Evolutionary conservation across 2,329 filamentous ascomycete genomes (phyloP), one percentile per base, ranked within the genome.

Genomic region (Fusarium sp.): DNA sequence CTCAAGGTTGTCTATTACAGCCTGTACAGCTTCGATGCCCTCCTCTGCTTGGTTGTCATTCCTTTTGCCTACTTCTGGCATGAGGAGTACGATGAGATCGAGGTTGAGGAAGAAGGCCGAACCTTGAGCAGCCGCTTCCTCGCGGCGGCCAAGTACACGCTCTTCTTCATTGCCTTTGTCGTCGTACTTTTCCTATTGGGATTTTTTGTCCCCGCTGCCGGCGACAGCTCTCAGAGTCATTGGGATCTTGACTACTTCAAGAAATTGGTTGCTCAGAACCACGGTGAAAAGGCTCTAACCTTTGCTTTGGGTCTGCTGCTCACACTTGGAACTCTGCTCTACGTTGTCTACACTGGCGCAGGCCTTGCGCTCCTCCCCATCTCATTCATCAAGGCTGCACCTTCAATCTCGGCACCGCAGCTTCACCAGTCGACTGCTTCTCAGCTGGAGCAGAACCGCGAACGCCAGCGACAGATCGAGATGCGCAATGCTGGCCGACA

Each of bases 11-110:
- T 97, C 54, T 99, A 99, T 79, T 98, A 98, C 77, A 84, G 88
- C 1, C 84, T 99, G 1, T 99, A 98, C 80, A 95, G 91, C 69
- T 81, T 97, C 67, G 95, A 99, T 76, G 91, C 93, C 1, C 75
- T 97, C 6, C 85, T 99, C 10, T 99, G 95, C 73, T 82, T 99
- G 41, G 76, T 98, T 15, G 85, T 97, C 40, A 90, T 98, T 19
- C 95, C 95, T 0, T 99, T 99, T 74, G 90, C 93, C 43, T 99
- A 99, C 80, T 99, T 99, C 76, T 97, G 91, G 88, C 95, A 96
- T 72, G 95, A 99, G 76, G 95, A 98, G 76, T 96, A 96, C 67
- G 94, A 97, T 71, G 93, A 97, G 78, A 89, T 94, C 19, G 93
- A 93, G 60, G 85, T 89, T 31, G 91, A 96, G 70, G 91, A 96